Conservation (phyloP, 768 basidiomycete species). For the Tylopilus rubrobrunneus region DNA sequence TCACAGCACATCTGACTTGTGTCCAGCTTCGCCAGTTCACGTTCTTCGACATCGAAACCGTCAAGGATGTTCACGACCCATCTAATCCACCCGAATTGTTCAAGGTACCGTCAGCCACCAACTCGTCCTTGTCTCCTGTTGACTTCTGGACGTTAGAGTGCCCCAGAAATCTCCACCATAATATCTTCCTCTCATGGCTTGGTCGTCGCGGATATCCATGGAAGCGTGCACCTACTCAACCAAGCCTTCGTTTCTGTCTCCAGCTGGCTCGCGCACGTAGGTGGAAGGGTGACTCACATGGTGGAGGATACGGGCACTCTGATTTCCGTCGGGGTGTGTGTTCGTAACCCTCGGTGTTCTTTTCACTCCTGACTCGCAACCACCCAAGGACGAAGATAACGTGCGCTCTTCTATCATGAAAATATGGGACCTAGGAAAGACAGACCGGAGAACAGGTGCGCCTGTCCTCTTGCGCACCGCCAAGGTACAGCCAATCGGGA, state of each 20-base stretch:
- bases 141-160: slow-evolving; percentile 35
- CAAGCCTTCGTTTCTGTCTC: slow-evolving; percentile 64
- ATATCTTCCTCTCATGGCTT: slow-evolving; percentile 53
- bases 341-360: neutral
- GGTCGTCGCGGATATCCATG: slow-evolving; percentile 54
- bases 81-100: slow-evolving; percentile 73
- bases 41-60: slow-evolving; percentile 78
- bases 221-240: slow-evolving; percentile 73
- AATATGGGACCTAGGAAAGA: slow-evolving; percentile 81
- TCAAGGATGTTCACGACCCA: slow-evolving; percentile 78
- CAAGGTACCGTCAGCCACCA: slow-evolving; percentile 44
- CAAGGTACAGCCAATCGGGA: slow-evolving; percentile 70
- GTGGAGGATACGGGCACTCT: slow-evolving; percentile 71
- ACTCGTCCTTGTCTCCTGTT: neutral
- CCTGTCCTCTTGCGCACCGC: slow-evolving; percentile 69
- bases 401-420: slow-evolving; percentile 69
- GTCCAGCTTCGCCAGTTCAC: slow-evolving; percentile 81
- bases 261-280: slow-evolving; percentile 78
- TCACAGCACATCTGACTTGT: slow-evolving; percentile 5
- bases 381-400: slow-evolving; percentile 66
- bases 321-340: slow-evolving; percentile 83
- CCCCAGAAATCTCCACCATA: slow-evolving; percentile 67
- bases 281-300: slow-evolving; percentile 53
- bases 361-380: slow-evolving; percentile 10
- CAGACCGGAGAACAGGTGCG: slow-evolving; percentile 58